These are phyloP conservation scores for Mycena indigotica DNA, from an alignment of 768 basidiomycete genomes.

Conservation along the genomic window DNA sequence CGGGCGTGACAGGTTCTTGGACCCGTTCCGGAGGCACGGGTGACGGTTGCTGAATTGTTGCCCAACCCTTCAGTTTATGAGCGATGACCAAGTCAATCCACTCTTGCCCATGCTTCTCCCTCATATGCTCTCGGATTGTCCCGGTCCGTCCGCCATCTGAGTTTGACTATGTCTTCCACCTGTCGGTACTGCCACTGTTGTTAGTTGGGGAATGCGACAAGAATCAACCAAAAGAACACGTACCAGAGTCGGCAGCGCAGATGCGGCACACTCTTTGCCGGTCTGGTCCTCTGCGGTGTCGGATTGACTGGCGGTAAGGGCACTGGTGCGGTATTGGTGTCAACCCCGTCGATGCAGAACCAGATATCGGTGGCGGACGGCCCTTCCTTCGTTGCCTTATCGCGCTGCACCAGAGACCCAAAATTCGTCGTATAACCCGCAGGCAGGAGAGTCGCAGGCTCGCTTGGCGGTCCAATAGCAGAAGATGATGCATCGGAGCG, in stretches of 20 bases:
- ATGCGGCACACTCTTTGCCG: neutral
- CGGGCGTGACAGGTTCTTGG: neutral
- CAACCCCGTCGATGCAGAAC: neutral
- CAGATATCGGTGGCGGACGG: neutral
- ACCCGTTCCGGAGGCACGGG: neutral
- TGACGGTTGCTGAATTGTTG: neutral
- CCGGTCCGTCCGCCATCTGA: neutral
- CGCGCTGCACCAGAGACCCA: neutral
- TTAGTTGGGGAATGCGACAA: neutral
- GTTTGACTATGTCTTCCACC: neutral
- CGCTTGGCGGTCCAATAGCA: no score
- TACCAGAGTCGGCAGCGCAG: neutral
- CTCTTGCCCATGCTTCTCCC: neutral
- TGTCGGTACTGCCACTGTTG: neutral
- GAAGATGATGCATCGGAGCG: no score
- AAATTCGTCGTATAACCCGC: neutral
- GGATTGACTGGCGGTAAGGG: neutral
- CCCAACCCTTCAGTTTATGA: neutral
- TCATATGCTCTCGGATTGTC: neutral
- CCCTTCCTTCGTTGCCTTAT: neutral
- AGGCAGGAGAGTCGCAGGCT: no score
- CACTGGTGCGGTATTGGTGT: neutral
- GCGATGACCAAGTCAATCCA: neutral
- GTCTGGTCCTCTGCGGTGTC: neutral
- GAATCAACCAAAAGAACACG: no score